Evolutionary conservation across 345 rosid species (phyloP).

Genomic region (Capsella bursapastoris): DNA sequence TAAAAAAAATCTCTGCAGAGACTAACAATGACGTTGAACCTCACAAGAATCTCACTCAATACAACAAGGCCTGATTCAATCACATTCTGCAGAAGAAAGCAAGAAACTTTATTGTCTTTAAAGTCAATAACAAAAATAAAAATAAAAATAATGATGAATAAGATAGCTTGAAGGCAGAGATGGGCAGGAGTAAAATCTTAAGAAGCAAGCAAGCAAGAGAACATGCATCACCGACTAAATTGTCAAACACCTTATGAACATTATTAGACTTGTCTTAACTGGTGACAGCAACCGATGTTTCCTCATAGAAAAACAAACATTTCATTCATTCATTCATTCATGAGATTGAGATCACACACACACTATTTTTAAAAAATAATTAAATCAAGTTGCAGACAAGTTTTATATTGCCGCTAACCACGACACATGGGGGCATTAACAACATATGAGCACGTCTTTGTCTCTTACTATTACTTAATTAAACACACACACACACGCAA

Average conservation of each 20-base stretch:
- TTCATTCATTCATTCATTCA: conserved; percentile 34
- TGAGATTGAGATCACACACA: not conserved
- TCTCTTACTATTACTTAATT: conserved; percentile 9
- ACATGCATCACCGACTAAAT: not conserved
- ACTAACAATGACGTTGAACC: conserved; percentile 4
- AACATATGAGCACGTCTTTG: conserved; percentile 39
- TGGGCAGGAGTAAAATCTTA: not conserved
- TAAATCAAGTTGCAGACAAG: conserved; percentile 1
- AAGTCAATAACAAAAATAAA: not conserved
- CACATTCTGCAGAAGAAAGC: conserved; percentile 28
- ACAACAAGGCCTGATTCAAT: not conserved
- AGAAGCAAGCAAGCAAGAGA: conserved; percentile 37
- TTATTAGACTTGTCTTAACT: conserved; percentile 21
- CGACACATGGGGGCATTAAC: conserved; percentile 23
- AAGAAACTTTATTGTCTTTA: conserved; percentile 13
- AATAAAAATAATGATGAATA: not conserved
- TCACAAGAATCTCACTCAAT: not conserved
- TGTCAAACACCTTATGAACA: conserved; percentile 18
- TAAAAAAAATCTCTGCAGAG: not conserved
- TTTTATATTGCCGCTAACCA: not conserved
- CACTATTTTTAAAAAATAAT: not conserved
- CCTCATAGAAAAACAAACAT: conserved; percentile 44
- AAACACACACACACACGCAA: not conserved
- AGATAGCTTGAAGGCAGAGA: not conserved
- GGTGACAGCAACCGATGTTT: conserved; percentile 44